Evolutionary conservation across 2,329 filamentous ascomycete genomes (phyloP).

Genomic region (Herpotrichia juniperi): DNA sequence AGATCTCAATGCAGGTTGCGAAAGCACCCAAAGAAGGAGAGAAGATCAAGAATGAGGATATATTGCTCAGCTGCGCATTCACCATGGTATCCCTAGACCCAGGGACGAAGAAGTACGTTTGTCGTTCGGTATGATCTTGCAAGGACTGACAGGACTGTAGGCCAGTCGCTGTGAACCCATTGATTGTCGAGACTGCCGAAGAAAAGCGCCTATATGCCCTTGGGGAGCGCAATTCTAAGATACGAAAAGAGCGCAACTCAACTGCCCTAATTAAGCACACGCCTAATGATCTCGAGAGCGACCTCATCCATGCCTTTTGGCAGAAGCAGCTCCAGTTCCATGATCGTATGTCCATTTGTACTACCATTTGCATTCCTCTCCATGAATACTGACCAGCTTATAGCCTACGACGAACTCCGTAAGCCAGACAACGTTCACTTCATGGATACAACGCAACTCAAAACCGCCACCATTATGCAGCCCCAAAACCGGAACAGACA

Average conservation of each 20-base stretch:
- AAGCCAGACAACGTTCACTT: conserved; percentile 64
- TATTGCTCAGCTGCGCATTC: conserved; percentile 74
- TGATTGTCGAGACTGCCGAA: conserved; percentile 67
- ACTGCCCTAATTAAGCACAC: conserved; percentile 68
- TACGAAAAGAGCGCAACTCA: conserved; percentile 68
- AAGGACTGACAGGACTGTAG: conserved; percentile 36
- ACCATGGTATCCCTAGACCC: conserved; percentile 80
- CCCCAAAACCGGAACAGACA: conserved; percentile 73
- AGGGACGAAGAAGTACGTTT: conserved; percentile 63
- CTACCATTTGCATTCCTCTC: conserved; percentile 22
- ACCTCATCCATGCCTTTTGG: conserved; percentile 77
- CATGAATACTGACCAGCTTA: not conserved
- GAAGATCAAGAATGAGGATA: conserved; percentile 61
- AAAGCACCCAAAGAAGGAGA: conserved; percentile 68
- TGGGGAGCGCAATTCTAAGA: conserved; percentile 69
- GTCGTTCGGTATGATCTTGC: not conserved
- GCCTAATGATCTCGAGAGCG: conserved; percentile 73
- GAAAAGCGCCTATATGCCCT: conserved; percentile 68
- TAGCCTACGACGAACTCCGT: conserved; percentile 56
- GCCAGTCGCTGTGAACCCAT: conserved; percentile 66
- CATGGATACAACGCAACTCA: conserved; percentile 68
- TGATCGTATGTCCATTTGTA: conserved; percentile 53
- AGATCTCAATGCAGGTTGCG: conserved; percentile 75
- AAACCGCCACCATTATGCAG: conserved; percentile 76
- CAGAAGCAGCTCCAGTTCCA: conserved; percentile 70